A percentile compares a stretch with the other conserved stretches of the same genome.
phyloP scores from a whole-genome alignment of 1,139 yeast species.

The Candida smagusa region DNA sequence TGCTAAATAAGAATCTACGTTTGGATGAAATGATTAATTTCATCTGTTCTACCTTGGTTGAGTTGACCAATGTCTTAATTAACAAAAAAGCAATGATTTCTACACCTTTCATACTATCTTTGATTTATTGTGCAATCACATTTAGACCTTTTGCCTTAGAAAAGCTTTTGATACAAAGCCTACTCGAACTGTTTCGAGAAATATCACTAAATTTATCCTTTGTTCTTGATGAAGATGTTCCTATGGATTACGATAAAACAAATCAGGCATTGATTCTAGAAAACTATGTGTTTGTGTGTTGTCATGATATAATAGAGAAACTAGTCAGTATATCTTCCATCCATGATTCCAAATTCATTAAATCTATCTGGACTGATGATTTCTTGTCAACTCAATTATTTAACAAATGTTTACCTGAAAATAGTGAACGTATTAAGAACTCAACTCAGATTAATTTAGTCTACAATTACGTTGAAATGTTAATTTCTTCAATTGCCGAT shows the following conservation, averaged over 20 bases:
- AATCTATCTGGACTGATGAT: constrained; percentile 23
- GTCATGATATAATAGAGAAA: constrained; percentile 55
- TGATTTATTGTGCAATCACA: constrained; percentile 49
- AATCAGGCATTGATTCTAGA: constrained; percentile 46
- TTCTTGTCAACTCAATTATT: constrained; percentile 22
- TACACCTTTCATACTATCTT: constrained; percentile 53
- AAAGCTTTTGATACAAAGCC: constrained; percentile 21
- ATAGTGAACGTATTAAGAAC: constrained; percentile 36
- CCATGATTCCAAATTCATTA: constrained; percentile 19
- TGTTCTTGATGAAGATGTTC: constrained; percentile 19
- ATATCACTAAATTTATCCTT: constrained; percentile 20
- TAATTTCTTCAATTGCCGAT: constrained; percentile 36
- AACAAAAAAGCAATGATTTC: constrained; percentile 26
- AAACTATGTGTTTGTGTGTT: constrained; percentile 44
- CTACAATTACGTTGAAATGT: constrained; percentile 37
- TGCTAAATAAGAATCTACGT: constrained; percentile 39
- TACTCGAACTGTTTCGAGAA: constrained; percentile 18
- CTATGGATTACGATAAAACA: constrained; percentile 33
- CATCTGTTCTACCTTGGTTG: constrained; percentile 39
- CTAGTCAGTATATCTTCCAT: constrained; percentile 25
- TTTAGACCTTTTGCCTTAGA: constrained; percentile 59
- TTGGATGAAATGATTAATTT: constrained; percentile 42
- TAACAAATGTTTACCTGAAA: constrained; percentile 33
- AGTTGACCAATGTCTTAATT: constrained; percentile 26
- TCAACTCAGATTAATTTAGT: constrained; percentile 39